Base-by-base conservation (phyloP, 2,329 filamentous ascomycete genomes). In the Scedosporium minutisporum region DNA sequence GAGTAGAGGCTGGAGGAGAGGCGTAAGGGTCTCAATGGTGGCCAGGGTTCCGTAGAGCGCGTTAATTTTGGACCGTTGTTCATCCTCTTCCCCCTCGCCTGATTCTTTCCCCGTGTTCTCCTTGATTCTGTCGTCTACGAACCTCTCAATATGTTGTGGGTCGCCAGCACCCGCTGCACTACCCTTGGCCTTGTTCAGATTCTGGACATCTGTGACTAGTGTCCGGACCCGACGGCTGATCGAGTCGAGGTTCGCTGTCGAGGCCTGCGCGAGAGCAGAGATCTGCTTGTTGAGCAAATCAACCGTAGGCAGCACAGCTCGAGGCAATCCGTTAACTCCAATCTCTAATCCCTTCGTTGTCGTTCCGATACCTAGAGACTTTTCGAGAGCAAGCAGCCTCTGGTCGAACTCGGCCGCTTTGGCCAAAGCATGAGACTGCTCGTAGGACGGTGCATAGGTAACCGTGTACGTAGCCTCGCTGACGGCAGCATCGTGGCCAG, bases 361-460 rank as follows among this genome's bases (percentile, higher is more conserved):
- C 33, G 33, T 86, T 48, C 86, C 88, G 58, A 96, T 82, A 9
- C 95, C 95, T 29, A 99, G 82, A 1, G 87, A 84, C 67, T 86
- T 86, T 77, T 99, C 95, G 58, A 99, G 79, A 33, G 89, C 78
- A 2, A 88, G 78, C 21, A 99, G 83, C 4, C 95, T 86, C 33
- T 85, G 82, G 71, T 97, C 93, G 69, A 99, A 97, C 65, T 95
- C 89, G 25, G 93, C 90, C 6, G 91, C 88, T 73, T 92, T 90
- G 41, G 87, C 85, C 42, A 97, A 80, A 27, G 88, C 85, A 69
- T 91, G 88, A 48, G 80, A 87, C 70, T 88, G 82, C 68, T 87
- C 83, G 67, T 86, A 90, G 59, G 75, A 81, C 55, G 78, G 87
- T 38, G 84, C 81, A 67, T 88, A 88, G 33, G 84, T 87, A 58